Evolutionary conservation across 1,284 basidiomycete genomes (phyloP).

Genomic region (Austroboletus niveus): DNA sequence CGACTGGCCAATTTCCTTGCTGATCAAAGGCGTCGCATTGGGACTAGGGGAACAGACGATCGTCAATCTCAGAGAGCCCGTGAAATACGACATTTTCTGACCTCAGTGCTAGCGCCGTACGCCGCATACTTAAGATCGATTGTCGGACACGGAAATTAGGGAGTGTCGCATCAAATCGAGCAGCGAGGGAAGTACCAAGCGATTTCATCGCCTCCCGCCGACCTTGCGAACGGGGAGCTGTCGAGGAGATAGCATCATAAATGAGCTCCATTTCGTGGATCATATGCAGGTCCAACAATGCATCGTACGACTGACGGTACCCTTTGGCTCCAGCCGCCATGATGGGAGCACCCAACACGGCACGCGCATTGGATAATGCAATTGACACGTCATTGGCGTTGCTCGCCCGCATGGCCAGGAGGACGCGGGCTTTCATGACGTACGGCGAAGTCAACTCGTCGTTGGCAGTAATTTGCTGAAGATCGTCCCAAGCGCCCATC

Average conservation of each 20-base stretch:
- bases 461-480: slow-evolving; percentile 59
- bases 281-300: slow-evolving; percentile 84
- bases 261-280: slow-evolving; percentile 88
- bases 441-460: slow-evolving; percentile 55
- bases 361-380: slow-evolving; percentile 68
- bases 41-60: slow-evolving; percentile 12
- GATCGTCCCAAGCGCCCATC: slow-evolving; percentile 89
- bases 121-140: slow-evolving; percentile 85
- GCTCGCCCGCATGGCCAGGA: slow-evolving; percentile 75
- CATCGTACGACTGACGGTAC: slow-evolving; percentile 87
- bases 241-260: slow-evolving; percentile 43
- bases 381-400: slow-evolving; percentile 45
- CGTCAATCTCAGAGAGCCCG: slow-evolving; percentile 8
- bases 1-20: slow-evolving; percentile 70
- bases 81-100: slow-evolving; percentile 33
- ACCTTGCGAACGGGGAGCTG: slow-evolving; percentile 39
- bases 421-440: slow-evolving; percentile 77
- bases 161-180: slow-evolving; percentile 76
- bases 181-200: slow-evolving; percentile 39
- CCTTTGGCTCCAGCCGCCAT: slow-evolving; percentile 76
- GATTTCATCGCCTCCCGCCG: slow-evolving; percentile 28
- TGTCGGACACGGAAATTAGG: slow-evolving; percentile 94
- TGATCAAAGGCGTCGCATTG: slow-evolving; percentile 39
- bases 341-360: slow-evolving; percentile 78
- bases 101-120: slow-evolving; percentile 82